Conservation (phyloP, 768 basidiomycete species). For the Amylocystis lapponica region DNA sequence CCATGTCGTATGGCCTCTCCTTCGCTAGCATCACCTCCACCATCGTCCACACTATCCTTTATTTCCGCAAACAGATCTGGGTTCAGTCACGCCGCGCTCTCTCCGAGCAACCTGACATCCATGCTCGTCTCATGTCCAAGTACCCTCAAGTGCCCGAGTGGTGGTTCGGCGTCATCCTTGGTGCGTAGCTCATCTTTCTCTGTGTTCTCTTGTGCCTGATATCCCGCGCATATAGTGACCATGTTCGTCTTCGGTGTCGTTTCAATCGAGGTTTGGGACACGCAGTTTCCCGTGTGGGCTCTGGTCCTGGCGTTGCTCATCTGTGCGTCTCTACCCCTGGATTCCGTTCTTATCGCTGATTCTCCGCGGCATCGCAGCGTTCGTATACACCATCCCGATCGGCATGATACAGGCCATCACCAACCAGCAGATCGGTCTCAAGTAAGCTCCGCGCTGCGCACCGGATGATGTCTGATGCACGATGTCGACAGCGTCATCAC, state of each 20-base stretch:
- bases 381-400: slow-evolving; percentile 44
- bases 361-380: slow-evolving; percentile 14
- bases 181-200: slow-evolving; percentile 7
- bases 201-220: not conserved
- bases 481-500: slow-evolving; percentile 54
- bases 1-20: slow-evolving; percentile 75
- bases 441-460: slow-evolving; percentile 21
- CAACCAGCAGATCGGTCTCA: slow-evolving; percentile 72
- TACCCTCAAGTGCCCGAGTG: slow-evolving; percentile 80
- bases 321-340: slow-evolving; percentile 27
- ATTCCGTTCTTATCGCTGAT: not conserved
- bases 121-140: slow-evolving; percentile 72
- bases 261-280: slow-evolving; percentile 69
- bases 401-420: slow-evolving; percentile 69
- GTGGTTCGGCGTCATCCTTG: slow-evolving; percentile 75
- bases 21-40: slow-evolving; percentile 79
- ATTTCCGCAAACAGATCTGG: slow-evolving; percentile 78
- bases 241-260: slow-evolving; percentile 69
- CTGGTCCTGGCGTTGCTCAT: slow-evolving; percentile 69
- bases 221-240: slow-evolving; percentile 31
- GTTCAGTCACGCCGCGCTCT: slow-evolving; percentile 63
- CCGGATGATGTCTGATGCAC: not conserved
- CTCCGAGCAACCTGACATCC: slow-evolving; percentile 78
- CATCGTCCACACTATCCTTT: slow-evolving; percentile 63
- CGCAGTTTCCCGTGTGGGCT: slow-evolving; percentile 65